Conservation (phyloP, 331 rosid genomes). For the Stylosanthes scabra region DNA sequence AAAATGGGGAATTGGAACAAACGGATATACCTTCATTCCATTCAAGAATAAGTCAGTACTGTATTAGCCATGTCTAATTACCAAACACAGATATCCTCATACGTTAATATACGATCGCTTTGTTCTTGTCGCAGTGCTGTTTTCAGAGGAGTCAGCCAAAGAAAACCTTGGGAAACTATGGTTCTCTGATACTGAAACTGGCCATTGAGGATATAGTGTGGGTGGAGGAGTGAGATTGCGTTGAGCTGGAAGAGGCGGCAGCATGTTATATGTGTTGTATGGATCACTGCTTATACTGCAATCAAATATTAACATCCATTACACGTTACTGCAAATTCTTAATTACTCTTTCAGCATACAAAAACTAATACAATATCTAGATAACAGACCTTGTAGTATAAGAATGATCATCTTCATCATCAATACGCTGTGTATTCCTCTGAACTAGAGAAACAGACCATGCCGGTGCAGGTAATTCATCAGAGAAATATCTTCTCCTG, state of each 20-base stretch:
- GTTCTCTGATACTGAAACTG: conserved; percentile 77
- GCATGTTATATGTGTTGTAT: conserved; percentile 74
- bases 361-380: neutral
- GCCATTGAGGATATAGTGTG: conserved; percentile 93
- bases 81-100: conserved; percentile 41
- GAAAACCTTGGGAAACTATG: conserved; percentile 77
- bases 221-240: conserved; percentile 92
- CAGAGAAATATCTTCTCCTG: conserved; percentile 89
- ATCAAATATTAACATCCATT: conserved; percentile 2
- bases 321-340: neutral
- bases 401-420: conserved; percentile 63
- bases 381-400: conserved; percentile 61
- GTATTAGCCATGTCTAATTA: conserved; percentile 30
- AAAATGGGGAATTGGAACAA: conserved; percentile 38
- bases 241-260: conserved; percentile 91
- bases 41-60: conserved; percentile 31
- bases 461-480: conserved; percentile 68
- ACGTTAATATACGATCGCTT: conserved; percentile 91
- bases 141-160: conserved; percentile 61
- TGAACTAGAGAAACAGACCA: conserved; percentile 77
- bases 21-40: conserved; percentile 33
- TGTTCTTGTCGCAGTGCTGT: conserved; percentile 57
- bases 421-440: conserved; percentile 68
- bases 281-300: conserved; percentile 67
- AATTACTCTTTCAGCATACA: neutral